A percentile compares a stretch with the other conserved stretches of the same genome.
These are phyloP conservation scores for Phoenix roebelenii DNA, from an alignment of 176 grass and related monocot genomes.

Conservation along the genomic window DNA sequence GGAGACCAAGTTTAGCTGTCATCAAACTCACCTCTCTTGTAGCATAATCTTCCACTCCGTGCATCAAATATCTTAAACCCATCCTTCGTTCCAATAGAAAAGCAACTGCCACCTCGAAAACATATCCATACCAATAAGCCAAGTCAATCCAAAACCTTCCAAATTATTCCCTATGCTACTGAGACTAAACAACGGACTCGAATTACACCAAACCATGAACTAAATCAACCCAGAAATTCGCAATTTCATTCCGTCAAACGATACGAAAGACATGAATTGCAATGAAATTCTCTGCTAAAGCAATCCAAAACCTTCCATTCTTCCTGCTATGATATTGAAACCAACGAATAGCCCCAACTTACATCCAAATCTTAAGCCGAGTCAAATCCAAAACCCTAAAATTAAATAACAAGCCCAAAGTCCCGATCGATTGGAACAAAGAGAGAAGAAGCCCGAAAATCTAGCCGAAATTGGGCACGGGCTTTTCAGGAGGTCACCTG, in stretches of 20 bases:
- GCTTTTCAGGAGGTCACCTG: slow-evolving; percentile 30
- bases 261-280: too few relatives aligned
- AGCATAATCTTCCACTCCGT: slow-evolving; percentile 46
- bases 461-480: background rate
- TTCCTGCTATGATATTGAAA: too few relatives aligned
- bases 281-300: too few relatives aligned
- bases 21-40: slow-evolving; percentile 46
- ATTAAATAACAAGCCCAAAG: background rate
- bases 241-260: too few relatives aligned
- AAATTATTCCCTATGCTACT: too few relatives aligned
- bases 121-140: too few relatives aligned
- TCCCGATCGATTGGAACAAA: background rate
- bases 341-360: too few relatives aligned
- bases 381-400: too few relatives aligned
- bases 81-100: slow-evolving; percentile 63
- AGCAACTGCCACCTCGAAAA: slow-evolving; percentile 36
- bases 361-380: too few relatives aligned
- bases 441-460: background rate
- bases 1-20: background rate
- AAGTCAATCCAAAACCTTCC: too few relatives aligned
- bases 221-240: background rate
- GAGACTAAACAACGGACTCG: too few relatives aligned
- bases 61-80: slow-evolving; percentile 91
- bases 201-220: background rate
- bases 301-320: too few relatives aligned